These are phyloP conservation scores for Boletus rubropictus DNA, from an alignment of 768 basidiomycete species.

Conservation along the genomic window DNA sequence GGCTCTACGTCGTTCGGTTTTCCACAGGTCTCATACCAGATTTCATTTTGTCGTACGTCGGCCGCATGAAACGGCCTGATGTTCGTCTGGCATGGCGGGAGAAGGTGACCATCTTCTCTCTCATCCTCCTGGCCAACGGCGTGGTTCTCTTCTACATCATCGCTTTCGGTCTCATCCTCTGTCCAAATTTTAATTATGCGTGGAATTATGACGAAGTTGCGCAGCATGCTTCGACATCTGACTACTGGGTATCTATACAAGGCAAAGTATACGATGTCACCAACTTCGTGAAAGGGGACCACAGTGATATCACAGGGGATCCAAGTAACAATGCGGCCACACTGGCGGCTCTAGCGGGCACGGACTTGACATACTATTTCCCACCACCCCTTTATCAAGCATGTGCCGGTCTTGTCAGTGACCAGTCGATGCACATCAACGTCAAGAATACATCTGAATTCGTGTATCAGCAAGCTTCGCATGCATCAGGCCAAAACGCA, in stretches of 20 bases:
- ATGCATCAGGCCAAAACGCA: constrained; percentile 49
- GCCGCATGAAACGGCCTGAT: constrained; percentile 65
- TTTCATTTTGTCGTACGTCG: constrained; percentile 43
- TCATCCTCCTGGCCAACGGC: constrained; percentile 51
- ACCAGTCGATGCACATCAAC: constrained; percentile 35
- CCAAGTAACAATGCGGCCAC: constrained; percentile 45
- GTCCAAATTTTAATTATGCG: constrained; percentile 56
- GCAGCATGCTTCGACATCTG: constrained; percentile 43
- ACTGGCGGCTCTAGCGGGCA: constrained; percentile 52
- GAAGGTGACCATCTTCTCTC: constrained; percentile 57
- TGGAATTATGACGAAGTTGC: constrained; percentile 49
- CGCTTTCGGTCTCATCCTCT: constrained; percentile 54
- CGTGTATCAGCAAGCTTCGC: constrained; percentile 43
- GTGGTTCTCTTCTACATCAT: constrained; percentile 63
- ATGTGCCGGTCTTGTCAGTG: constrained; percentile 54
- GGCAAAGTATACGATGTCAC: constrained; percentile 60
- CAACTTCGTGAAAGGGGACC: constrained; percentile 54
- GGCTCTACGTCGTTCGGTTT: constrained; percentile 51
- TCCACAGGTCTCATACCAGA: constrained; percentile 53
- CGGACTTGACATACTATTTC: constrained; percentile 60
- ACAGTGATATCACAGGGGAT: constrained; percentile 52
- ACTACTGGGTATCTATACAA: constrained; percentile 60
- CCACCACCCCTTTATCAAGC: constrained; percentile 53
- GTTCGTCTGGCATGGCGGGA: constrained; percentile 66
- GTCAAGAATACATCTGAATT: constrained; percentile 44